Evolutionary conservation across 2,329 filamentous ascomycete genomes (phyloP).

Genomic region (Cercospora nicotianae): DNA sequence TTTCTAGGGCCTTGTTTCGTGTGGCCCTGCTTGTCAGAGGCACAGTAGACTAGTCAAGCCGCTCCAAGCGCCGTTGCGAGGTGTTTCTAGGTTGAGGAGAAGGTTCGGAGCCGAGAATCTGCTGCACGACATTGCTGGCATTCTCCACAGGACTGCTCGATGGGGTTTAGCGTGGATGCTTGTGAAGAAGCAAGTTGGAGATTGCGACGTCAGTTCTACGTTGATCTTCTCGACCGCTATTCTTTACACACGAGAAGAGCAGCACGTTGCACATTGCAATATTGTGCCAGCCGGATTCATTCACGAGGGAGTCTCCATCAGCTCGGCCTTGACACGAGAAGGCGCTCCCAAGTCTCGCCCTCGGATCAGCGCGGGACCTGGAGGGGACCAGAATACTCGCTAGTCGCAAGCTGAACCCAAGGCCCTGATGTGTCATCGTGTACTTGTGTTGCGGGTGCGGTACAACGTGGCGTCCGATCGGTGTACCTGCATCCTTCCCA

Average conservation of each 20-base stretch:
- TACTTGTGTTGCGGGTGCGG: not conserved
- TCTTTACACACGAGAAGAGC: too few relatives aligned
- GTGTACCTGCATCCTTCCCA: not conserved
- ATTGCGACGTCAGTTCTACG: not conserved
- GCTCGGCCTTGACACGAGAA: not conserved
- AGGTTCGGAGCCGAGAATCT: slow-evolving; percentile 10
- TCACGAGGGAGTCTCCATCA: not conserved
- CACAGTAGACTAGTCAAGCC: not conserved
- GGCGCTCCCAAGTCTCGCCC: not conserved
- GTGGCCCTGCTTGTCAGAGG: not conserved
- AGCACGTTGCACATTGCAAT: too few relatives aligned
- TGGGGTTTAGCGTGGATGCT: not conserved
- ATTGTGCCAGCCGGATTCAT: too few relatives aligned
- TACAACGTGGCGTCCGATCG: not conserved
- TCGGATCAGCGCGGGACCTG: not conserved
- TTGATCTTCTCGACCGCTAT: not conserved
- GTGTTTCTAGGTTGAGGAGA: not conserved
- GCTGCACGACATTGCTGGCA: not conserved
- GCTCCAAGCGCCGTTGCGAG: not conserved
- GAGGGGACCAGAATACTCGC: not conserved
- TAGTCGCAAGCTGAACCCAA: not conserved
- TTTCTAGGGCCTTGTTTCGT: not conserved
- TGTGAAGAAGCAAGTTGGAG: not conserved
- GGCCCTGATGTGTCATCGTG: not conserved
- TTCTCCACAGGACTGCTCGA: not conserved